These are phyloP conservation scores for Lumnitzera littorea DNA, from an alignment of 345 rosid genomes.

Conservation along the genomic window DNA sequence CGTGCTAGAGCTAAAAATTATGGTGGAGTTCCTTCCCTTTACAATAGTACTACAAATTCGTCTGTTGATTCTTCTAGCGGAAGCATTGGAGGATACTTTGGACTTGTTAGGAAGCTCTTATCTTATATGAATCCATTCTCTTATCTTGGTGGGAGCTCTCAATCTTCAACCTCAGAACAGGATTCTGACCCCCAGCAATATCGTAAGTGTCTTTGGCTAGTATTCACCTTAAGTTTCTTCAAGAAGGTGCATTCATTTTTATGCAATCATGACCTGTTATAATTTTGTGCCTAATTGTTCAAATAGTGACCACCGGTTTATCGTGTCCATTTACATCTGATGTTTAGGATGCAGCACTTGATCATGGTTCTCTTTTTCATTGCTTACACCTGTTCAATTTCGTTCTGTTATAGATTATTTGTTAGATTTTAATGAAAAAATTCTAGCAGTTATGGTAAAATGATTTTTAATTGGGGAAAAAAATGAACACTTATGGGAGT, in stretches of 20 bases:
- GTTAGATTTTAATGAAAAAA: too few species aligned
- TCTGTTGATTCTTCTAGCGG: slow-evolving; percentile 24
- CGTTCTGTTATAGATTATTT: too few species aligned
- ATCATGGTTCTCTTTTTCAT: neutral
- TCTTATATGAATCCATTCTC: slow-evolving; percentile 78
- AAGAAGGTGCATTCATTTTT: too few species aligned
- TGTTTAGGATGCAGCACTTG: too few species aligned
- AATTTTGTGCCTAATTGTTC: too few species aligned
- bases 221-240: neutral
- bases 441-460: too few species aligned
- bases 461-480: too few species aligned
- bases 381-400: neutral
- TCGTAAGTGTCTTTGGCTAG: slow-evolving; percentile 21
- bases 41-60: slow-evolving; percentile 19
- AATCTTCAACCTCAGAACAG: slow-evolving; percentile 36
- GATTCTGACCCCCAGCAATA: slow-evolving; percentile 42
- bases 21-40: slow-evolving; percentile 28
- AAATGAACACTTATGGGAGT: too few species aligned
- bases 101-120: slow-evolving; percentile 35
- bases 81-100: slow-evolving; percentile 61
- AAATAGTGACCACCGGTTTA: too few species aligned
- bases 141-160: slow-evolving; percentile 45
- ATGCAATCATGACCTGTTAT: too few species aligned
- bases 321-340: too few species aligned
- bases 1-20: slow-evolving; percentile 30